Percentiles rank a stretch among this genome's conserved stretches.
Evolutionary conservation across 352 stramenopile species (phyloP).

Genomic region (Pythium phragmitis): DNA sequence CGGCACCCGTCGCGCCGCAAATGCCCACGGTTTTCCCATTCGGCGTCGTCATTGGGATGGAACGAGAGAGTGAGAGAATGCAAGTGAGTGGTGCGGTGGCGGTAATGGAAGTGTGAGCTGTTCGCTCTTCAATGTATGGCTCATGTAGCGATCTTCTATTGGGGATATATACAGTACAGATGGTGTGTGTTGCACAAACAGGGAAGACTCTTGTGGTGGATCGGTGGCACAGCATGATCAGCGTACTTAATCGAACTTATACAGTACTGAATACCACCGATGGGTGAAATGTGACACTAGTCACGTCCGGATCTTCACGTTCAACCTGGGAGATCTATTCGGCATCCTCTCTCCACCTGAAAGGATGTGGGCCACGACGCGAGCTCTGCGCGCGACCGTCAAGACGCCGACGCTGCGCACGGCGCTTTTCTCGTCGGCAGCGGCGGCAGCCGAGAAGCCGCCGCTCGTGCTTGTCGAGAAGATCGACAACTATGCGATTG

Average conservation of each 20-base stretch:
- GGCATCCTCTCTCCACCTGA: not conserved
- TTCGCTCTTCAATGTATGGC: slow-evolving; percentile 21
- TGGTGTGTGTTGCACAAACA: slow-evolving; percentile 24
- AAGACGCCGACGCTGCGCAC: slow-evolving; percentile 7
- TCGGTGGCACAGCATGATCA: slow-evolving; percentile 3
- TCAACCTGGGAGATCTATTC: slow-evolving; percentile 15
- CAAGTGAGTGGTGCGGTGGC: not conserved
- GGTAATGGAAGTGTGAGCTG: slow-evolving; percentile 6
- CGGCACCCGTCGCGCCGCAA: slow-evolving; percentile 90
- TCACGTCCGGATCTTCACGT: slow-evolving; percentile 44
- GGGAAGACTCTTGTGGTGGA: slow-evolving; percentile 21
- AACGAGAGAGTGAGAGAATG: not conserved
- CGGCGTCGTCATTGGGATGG: slow-evolving; percentile 42
- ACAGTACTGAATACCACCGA: slow-evolving; percentile 13
- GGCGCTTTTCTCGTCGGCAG: slow-evolving; percentile 9
- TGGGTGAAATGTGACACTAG: slow-evolving; percentile 19
- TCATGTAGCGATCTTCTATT: slow-evolving; percentile 6
- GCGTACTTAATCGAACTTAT: slow-evolving; percentile 6
- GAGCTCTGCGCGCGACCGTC: slow-evolving; percentile 14
- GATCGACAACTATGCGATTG: slow-evolving; percentile 68
- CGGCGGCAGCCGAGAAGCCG: slow-evolving; percentile 24
- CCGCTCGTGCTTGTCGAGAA: slow-evolving; percentile 75
- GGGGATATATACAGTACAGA: slow-evolving; percentile 1
- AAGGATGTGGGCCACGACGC: slow-evolving; percentile 20
- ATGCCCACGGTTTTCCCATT: slow-evolving; percentile 75